Evolutionary conservation across 1,284 basidiomycete genomes (phyloP).

Genomic region (Porogramme epimiltina): DNA sequence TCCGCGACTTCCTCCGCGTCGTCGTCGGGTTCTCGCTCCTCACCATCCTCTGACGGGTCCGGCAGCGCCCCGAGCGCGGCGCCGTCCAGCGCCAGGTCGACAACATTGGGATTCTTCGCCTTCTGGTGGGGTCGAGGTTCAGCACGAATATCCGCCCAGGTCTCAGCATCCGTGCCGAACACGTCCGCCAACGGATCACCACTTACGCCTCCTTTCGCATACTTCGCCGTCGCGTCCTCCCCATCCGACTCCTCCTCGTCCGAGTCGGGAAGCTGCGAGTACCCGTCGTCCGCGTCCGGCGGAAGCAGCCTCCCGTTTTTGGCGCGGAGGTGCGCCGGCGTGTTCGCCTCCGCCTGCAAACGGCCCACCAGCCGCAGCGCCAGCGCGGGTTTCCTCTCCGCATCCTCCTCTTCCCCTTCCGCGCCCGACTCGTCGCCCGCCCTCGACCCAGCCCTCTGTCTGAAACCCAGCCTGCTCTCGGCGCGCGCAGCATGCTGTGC

Average conservation of each 20-base stretch:
- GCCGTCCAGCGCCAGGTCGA: constrained; percentile 55
- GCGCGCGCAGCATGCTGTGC: constrained; percentile 57
- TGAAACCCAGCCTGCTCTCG: constrained; percentile 40
- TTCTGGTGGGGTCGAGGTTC: constrained; percentile 25
- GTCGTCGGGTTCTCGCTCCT: constrained; percentile 14
- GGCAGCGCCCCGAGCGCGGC: constrained; percentile 44
- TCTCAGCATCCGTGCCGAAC: constrained; percentile 60
- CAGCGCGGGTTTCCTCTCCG: constrained; percentile 40
- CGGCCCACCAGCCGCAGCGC: constrained; percentile 51
- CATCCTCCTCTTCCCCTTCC: constrained; percentile 26
- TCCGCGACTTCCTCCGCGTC: constrained; percentile 31
- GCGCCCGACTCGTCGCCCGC: constrained; percentile 17
- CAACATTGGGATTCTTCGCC: constrained; percentile 45
- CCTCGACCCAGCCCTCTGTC: constrained; percentile 27
- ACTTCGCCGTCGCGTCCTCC: constrained; percentile 26
- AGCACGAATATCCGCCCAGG: constrained; percentile 57
- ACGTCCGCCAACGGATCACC: constrained; percentile 48
- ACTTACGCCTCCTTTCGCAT: constrained; percentile 17
- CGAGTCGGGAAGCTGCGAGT: constrained; percentile 16
- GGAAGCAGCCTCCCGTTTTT: constrained; percentile 23
- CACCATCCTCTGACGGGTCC: constrained; percentile 33
- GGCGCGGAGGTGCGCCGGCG: constrained; percentile 31
- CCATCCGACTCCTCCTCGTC: constrained; percentile 28
- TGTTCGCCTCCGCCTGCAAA: constrained; percentile 41
- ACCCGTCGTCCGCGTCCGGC: constrained; percentile 24